These are phyloP conservation scores for Hygrophila difformis DNA, from an alignment of 257 asterid species.

Conservation along the genomic window DNA sequence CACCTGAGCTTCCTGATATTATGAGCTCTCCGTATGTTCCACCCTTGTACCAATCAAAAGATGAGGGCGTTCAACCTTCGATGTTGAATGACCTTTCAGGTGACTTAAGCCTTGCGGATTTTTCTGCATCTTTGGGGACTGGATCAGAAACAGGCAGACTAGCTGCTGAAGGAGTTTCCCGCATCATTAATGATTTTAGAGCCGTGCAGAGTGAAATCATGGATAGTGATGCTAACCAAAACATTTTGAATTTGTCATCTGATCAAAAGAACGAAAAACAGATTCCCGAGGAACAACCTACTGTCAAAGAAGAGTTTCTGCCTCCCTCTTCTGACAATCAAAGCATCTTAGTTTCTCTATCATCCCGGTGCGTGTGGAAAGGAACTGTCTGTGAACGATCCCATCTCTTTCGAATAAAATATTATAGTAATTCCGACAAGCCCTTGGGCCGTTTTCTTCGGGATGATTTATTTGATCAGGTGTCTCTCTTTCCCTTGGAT, in stretches of 20 bases:
- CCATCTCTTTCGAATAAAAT: conserved; percentile 83
- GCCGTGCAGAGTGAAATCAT: conserved; percentile 23
- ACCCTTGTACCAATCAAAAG: conserved; percentile 16
- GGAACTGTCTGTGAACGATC: conserved; percentile 96
- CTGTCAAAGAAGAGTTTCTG: conserved; percentile 58
- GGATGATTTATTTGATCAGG: conserved; percentile 89
- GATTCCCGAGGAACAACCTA: conserved; percentile 27
- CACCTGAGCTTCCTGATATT: conserved; percentile 18
- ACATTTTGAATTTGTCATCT: conserved; percentile 22
- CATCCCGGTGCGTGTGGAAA: conserved; percentile 90
- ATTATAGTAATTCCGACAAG: conserved; percentile 85
- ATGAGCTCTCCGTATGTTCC: conserved; percentile 25
- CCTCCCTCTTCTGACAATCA: conserved; percentile 87
- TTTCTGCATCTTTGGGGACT: conserved; percentile 21
- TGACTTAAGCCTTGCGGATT: conserved; percentile 21
- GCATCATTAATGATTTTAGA: conserved; percentile 18
- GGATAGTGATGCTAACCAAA: conserved; percentile 23
- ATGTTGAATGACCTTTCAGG: conserved; percentile 26
- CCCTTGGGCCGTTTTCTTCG: conserved; percentile 93
- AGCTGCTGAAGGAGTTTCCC: conserved; percentile 20
- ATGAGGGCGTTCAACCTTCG: conserved; percentile 22
- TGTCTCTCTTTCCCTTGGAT: conserved; percentile 28
- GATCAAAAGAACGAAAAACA: conserved; percentile 33
- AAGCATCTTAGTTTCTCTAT: conserved; percentile 87
- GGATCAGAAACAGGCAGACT: conserved; percentile 18